Evolutionary conservation across 2,329 filamentous ascomycete genomes (phyloP), one percentile per base, ranked within the genome.

Genomic region (Cordyceps tenuipes): DNA sequence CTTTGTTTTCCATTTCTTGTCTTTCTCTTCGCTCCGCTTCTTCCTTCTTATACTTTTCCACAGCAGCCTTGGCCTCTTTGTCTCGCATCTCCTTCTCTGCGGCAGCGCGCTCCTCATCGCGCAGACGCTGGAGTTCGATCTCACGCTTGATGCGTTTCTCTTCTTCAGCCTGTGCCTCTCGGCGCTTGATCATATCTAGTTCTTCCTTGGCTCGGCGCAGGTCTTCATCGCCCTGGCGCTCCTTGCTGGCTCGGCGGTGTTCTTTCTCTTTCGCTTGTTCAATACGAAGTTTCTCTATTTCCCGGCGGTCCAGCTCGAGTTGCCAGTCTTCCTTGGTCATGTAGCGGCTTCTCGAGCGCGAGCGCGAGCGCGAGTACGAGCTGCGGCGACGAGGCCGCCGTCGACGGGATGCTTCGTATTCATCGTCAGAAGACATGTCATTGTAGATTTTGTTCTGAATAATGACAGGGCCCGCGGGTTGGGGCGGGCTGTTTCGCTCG

Each of bases 401-500:
- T 26, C 65, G 68, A 21, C 67, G 64, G 54, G 59, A 70, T 53
- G 61, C 34, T 58, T 71, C 70, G 31, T 75, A 71, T 2, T 74
- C 74, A 17, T 75, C 73, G 41, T 79, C 78, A 5, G 75, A 79
- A 21, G 77, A 78, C 56, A 76, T 65, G 23, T 79, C 75, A 62
- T 79, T 79, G 65, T 80, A 78, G 61, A 82, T 79, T 60, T 75
- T 75, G 68, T 83, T 84, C 67, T 83, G 82, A 68, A 85, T 84
- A 57, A 85, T 78, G 52, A 85, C 75, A 1, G 81, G 80, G 17
- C 67, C 57, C 36, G 67, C 64, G 59, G 48, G 48, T 19, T 59
- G 57, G 2, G 57, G 57, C 13, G 49, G 57, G 29, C 48, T 58
- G 46, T n/a, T 59, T 62, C 70, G 75, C 19, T 78, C 79, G 17